Base-by-base conservation (phyloP, 768 basidiomycete species). In the Boletus rubescentipes region DNA sequence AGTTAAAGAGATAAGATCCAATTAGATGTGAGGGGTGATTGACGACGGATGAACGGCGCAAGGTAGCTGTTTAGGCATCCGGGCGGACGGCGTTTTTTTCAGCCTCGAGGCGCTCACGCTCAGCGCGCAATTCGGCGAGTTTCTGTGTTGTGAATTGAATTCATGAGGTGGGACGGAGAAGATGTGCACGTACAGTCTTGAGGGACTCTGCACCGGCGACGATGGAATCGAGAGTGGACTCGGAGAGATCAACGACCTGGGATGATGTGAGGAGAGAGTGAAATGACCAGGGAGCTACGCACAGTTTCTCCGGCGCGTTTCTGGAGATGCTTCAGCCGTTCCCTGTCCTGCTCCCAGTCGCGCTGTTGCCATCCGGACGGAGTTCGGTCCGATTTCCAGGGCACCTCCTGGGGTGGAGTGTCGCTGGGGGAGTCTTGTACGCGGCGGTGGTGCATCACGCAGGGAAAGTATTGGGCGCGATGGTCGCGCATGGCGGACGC, bases 221-320 rank as follows among this genome's bases (percentile, higher is more conserved):
- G 39, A 88, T 76, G 20, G 78, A 76, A 41, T 87, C 86, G 16
- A 90, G 78, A 0, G 86, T 84, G 15, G 78, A 76, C 65, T 89
- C 88, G 3, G 87, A 87, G 53, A 88, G 64, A 46, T 87, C 85
- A 9, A 73, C 71, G 72, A 85, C 78, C 87, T 59, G 42, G 26
- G 42, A 21, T 4, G n/a, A 58, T 15, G 43, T 23, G 36, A 16
- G 29, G 23, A 21, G 21, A 15, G 14, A 38, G 31, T 34, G 26
- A 12, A 16, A 2, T 18, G 34, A 21, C n/a, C 38, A 34, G 38
- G 34, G 39, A 32, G 20, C 15, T 15, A 67, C 75, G 55, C 40
- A 84, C 83, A 35, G 76, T 74, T 41, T 83, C 81, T 20, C 75
- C 71, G 30, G 83, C 80, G 45, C 82, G 78, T 46, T 71, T 70